Evolutionary conservation across 78 protist genomes (phyloP).

Genomic region (Guillardia theta): DNA sequence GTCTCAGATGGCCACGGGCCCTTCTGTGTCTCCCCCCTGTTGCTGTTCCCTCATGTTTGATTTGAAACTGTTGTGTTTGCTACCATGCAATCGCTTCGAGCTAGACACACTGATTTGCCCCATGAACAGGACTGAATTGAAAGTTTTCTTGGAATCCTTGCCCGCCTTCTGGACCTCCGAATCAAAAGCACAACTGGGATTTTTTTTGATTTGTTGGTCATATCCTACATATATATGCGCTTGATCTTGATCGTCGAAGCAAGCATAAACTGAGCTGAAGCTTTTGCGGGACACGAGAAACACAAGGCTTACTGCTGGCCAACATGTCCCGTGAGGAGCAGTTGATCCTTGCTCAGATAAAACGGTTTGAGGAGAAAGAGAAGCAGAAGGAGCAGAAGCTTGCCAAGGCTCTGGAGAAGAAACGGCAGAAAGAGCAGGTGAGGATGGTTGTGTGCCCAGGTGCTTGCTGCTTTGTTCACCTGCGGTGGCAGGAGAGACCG

Average conservation of each 20-base stretch:
- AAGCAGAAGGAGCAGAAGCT: background rate
- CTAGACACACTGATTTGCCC: no score
- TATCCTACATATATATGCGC: background rate
- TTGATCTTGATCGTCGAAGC: background rate
- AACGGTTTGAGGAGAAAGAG: background rate
- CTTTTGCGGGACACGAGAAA: no score
- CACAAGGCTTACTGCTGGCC: no score
- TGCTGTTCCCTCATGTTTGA: no score
- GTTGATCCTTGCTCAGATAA: background rate
- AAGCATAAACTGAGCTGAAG: background rate
- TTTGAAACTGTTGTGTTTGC: no score
- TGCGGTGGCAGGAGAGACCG: background rate
- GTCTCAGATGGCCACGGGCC: no score
- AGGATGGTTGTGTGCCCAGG: background rate
- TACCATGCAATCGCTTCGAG: no score
- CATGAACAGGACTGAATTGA: no score
- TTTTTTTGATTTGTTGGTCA: background rate
- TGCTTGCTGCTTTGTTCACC: background rate
- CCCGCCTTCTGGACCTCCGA: no score
- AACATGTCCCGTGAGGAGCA: background rate
- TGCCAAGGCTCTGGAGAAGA: background rate
- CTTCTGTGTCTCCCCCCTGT: no score
- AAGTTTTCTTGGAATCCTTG: no score
- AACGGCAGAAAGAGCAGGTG: background rate
- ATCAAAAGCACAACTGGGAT: no score